phyloP scores from a whole-genome alignment of 2,329 filamentous ascomycete species.

The Neobulgaria alba region DNA sequence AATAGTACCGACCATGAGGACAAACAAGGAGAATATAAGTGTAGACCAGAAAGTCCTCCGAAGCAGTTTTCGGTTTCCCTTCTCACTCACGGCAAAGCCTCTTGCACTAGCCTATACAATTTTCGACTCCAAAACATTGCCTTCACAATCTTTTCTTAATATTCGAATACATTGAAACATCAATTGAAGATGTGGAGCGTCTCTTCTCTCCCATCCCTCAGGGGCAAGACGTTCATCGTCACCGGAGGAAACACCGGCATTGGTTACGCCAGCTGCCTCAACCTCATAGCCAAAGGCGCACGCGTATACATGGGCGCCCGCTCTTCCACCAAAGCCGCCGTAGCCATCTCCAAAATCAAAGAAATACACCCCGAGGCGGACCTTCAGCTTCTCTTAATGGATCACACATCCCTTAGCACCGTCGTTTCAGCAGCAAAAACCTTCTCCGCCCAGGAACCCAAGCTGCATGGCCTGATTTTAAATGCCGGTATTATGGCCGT shows the following conservation, averaged over 20 bases:
- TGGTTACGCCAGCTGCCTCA: constrained; percentile 26
- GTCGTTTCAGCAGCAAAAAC: constrained; percentile 23
- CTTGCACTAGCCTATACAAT: no score
- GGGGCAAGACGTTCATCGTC: not conserved
- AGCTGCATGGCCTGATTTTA: constrained; percentile 34
- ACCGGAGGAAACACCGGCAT: not conserved
- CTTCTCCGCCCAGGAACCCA: constrained; percentile 25
- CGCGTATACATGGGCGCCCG: constrained; percentile 43
- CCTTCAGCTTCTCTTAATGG: constrained; percentile 27
- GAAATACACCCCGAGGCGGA: constrained; percentile 38
- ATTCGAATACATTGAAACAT: no score
- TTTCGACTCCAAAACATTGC: no score
- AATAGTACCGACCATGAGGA: no score
- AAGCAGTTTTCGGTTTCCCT: no score
- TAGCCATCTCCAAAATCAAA: constrained; percentile 30
- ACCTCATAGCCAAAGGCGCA: constrained; percentile 40
- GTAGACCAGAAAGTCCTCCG: no score
- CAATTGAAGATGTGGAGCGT: no score
- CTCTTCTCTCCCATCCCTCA: not conserved
- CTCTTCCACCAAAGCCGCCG: constrained; percentile 29
- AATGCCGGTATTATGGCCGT: constrained; percentile 36
- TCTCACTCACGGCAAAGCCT: no score
- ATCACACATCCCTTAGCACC: constrained; percentile 21
- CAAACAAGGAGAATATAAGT: no score
- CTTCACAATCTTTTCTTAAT: no score